These are phyloP conservation scores for Dendrobium catenatum DNA, from an alignment of 106 monocot species.

Conservation along the genomic window DNA sequence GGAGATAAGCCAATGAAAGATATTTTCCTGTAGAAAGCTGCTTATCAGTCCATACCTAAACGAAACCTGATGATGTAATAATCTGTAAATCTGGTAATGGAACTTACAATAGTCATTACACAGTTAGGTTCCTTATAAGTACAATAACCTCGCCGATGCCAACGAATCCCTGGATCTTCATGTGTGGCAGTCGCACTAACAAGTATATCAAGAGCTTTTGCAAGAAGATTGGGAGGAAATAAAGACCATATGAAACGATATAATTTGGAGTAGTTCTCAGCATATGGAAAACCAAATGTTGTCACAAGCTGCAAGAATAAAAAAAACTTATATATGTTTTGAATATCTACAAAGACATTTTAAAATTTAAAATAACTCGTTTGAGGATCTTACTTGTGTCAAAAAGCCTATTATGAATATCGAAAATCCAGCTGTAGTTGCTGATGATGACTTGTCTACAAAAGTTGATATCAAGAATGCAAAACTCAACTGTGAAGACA, in stretches of 20 bases:
- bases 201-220: conserved; percentile 67
- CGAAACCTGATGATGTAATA: neutral
- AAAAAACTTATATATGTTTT: conserved; percentile 21
- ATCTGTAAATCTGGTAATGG: neutral
- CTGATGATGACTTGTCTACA: conserved; percentile 66
- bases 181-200: conserved; percentile 67
- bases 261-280: conserved; percentile 4
- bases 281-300: conserved; percentile 21
- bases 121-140: conserved; percentile 31
- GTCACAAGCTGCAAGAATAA: conserved; percentile 12
- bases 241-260: conserved; percentile 67
- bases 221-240: conserved; percentile 77
- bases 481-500: conserved; percentile 66
- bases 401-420: conserved; percentile 84
- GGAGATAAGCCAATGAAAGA: conserved; percentile 66
- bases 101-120: conserved; percentile 78
- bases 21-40: conserved; percentile 47
- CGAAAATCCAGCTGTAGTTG: conserved; percentile 82
- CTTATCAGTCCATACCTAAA: neutral
- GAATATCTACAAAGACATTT: neutral
- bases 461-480: conserved; percentile 91
- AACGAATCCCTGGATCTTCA: conserved; percentile 63
- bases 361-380: neutral
- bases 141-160: conserved; percentile 57
- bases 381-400: conserved; percentile 53